Percentiles rank a stretch among this genome's conserved stretches.
Conservation (phyloP, 2,329 filamentous ascomycete species). For the Tolypocladium guangdongense region DNA sequence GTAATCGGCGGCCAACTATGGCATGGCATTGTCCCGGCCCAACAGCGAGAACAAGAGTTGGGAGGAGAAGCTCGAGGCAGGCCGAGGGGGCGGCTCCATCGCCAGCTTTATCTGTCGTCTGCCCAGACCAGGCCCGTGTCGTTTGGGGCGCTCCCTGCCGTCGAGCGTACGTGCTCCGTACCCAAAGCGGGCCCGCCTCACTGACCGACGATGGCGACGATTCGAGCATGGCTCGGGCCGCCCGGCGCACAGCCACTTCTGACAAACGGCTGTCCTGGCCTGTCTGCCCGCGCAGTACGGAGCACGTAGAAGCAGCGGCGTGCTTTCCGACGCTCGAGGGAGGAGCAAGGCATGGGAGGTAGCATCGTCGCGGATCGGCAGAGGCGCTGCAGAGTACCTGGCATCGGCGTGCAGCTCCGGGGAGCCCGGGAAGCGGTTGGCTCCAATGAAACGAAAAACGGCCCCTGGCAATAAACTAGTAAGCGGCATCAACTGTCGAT, state of each 20-base stretch:
- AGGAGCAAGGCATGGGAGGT: neutral
- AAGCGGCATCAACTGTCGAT: neutral
- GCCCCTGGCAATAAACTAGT: neutral
- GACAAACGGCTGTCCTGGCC: neutral
- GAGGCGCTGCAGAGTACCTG: neutral
- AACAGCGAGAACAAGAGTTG: neutral
- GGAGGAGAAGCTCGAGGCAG: neutral
- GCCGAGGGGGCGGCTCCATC: neutral
- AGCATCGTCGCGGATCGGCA: neutral
- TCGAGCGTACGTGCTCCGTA: too few species aligned
- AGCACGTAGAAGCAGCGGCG: neutral
- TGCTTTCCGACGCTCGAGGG: neutral
- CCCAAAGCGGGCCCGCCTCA: neutral
- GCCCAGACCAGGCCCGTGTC: neutral
- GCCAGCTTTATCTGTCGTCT: neutral
- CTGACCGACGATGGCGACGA: neutral
- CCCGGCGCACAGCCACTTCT: neutral
- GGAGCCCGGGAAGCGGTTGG: neutral
- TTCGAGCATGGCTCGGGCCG: too few species aligned
- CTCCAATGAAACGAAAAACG: neutral
- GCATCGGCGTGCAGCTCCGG: neutral
- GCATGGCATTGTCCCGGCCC: too few species aligned
- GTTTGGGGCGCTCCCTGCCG: neutral
- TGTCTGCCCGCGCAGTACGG: neutral
- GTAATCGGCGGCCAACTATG: neutral